These are phyloP conservation scores for Russula sp. DNA, from an alignment of 768 basidiomycete species.

Conservation along the genomic window DNA sequence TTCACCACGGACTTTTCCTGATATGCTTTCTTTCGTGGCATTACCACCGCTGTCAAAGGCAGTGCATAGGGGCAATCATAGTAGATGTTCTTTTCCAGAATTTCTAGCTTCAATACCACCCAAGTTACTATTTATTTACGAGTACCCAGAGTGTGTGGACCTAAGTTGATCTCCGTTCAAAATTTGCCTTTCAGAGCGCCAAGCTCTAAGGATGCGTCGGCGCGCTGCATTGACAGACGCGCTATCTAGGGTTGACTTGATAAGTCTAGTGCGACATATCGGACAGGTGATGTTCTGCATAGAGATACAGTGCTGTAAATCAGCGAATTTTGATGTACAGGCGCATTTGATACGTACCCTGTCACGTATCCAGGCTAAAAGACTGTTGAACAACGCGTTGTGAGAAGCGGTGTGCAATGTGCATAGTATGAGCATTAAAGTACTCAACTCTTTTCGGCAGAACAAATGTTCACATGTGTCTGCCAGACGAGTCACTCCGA, in stretches of 20 bases:
- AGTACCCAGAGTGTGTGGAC: conserved; percentile 2
- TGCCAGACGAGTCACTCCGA: conserved; percentile 63
- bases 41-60: neutral
- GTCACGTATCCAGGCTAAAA: conserved; percentile 29
- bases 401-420: conserved; percentile 15
- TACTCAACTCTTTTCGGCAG: conserved; percentile 72
- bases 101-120: conserved; percentile 14
- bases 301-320: conserved; percentile 15
- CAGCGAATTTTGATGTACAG: neutral
- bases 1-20: conserved; percentile 1
- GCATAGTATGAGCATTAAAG: conserved; percentile 4
- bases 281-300: conserved; percentile 63
- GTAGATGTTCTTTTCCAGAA: conserved; percentile 16
- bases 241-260: conserved; percentile 25
- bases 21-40: conserved; percentile 3
- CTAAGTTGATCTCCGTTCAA: neutral
- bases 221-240: conserved; percentile 1
- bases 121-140: conserved; percentile 21
- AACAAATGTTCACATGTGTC: conserved; percentile 58
- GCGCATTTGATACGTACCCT: conserved; percentile 12
- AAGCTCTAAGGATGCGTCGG: conserved; percentile 3
- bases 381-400: conserved; percentile 1
- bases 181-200: conserved; percentile 12
- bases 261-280: conserved; percentile 53
- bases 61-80: neutral